Evolutionary conservation across 495 filamentous ascomycete species (phyloP), one percentile per base, ranked within the genome.

Genomic region (Pseudomonodictys pantanalensis): DNA sequence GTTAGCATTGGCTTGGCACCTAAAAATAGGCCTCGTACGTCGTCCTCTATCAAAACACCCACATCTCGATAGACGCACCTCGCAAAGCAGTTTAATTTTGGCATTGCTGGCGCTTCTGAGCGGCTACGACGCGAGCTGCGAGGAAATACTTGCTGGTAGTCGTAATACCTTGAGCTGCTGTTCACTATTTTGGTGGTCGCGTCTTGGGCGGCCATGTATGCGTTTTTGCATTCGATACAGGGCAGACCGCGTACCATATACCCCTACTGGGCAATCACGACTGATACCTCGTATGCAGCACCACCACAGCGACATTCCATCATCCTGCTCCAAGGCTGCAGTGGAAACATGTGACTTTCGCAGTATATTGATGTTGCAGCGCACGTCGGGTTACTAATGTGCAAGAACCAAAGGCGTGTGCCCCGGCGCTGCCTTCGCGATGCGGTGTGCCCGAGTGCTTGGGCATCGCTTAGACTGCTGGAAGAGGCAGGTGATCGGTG

Each of bases 161-260:
- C n/a, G n/a, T n/a, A n/a, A n/a, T 28, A 47, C 41, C 23, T 5
- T n/a, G 22, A 1, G 23, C 3, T 17, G 25, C 3, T 35, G 18
- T 12, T 38, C 2, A 25, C 18, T n/a, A 29, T 10, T 33, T 12
- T 56, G 41, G 10, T 18, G 18, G 20, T 56, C 42, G 42, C 39
- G 17, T 24, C 6, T 1, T 56, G 50, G 57, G 49, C 29, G 28
- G 57, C 28, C 46, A 49, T 49, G 45, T 56, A 56, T 51, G 59
- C 59, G 59, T 62, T 62, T 62, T 62, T 52, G 52, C 23, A 52
- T 12, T 47, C 51, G 44, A 60, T 60, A 60, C 58, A 41, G 32
- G 29, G 12, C 41, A 52, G 49, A 18, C 49, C 7, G 17, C 28
- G 29, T 48, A 55, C 42, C 42, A 58, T 43, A 45, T 28, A 38